These are phyloP conservation scores for Globisporangium uncinulatum DNA, from an alignment of 352 stramenopile genomes.

Conservation along the genomic window DNA sequence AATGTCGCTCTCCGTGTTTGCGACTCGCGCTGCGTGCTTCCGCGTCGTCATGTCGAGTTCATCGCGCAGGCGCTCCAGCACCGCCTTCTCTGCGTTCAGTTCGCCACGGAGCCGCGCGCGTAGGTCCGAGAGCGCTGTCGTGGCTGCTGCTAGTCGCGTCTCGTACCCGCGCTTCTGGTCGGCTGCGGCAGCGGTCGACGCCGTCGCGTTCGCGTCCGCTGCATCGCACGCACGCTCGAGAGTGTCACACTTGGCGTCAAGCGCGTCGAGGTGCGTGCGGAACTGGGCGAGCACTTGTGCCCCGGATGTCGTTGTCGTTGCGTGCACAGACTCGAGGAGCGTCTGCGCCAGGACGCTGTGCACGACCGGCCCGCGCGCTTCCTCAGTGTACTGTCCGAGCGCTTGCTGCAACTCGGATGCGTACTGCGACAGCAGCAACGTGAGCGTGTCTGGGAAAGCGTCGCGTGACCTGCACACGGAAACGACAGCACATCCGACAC, in stretches of 20 bases:
- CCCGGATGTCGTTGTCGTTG: constrained; percentile 42
- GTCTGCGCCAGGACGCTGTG: constrained; percentile 25
- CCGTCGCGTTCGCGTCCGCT: constrained; percentile 18
- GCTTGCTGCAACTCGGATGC: constrained; percentile 43
- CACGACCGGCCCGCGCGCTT: constrained; percentile 21
- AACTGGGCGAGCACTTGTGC: constrained; percentile 43
- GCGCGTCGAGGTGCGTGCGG: constrained; percentile 27
- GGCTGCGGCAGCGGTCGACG: constrained; percentile 21
- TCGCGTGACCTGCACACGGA: constrained; percentile 22
- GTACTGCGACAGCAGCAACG: constrained; percentile 48
- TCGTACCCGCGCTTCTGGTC: constrained; percentile 50
- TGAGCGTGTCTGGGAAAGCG: constrained; percentile 45
- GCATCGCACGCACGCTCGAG: constrained; percentile 24
- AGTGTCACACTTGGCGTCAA: constrained; percentile 22
- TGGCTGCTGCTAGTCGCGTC: constrained; percentile 32
- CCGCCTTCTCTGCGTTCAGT: constrained; percentile 37
- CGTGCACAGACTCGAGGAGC: constrained; percentile 29
- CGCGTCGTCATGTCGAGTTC: constrained; percentile 51
- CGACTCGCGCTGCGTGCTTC: constrained; percentile 52
- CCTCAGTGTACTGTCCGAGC: constrained; percentile 31
- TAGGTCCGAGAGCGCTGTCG: constrained; percentile 48
- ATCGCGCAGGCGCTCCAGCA: constrained; percentile 33
- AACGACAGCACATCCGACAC: not conserved
- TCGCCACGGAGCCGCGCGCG: constrained; percentile 34
- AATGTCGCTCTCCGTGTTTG: constrained; percentile 46